These are phyloP conservation scores for Chrysophaeum taylorii DNA, from an alignment of 352 stramenopile species.

Conservation along the genomic window DNA sequence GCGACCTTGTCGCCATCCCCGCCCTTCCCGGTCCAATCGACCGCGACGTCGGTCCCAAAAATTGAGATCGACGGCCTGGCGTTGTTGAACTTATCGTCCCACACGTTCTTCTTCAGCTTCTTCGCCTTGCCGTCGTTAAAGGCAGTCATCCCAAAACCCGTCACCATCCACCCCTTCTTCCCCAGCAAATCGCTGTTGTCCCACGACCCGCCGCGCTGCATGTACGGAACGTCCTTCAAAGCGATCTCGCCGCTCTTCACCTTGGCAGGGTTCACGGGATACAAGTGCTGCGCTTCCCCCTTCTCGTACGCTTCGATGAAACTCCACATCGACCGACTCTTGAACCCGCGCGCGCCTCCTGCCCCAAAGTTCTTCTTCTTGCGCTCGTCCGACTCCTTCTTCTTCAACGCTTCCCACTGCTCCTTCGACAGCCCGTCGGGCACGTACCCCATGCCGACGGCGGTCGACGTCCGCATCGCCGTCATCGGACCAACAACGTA, in stretches of 20 bases:
- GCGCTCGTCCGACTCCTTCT: neutral
- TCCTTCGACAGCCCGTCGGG: neutral
- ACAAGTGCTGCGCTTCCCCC: neutral
- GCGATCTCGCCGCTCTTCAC: neutral
- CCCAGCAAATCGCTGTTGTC: neutral
- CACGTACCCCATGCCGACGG: neutral
- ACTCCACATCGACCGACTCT: neutral
- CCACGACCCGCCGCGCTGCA: conserved; percentile 15
- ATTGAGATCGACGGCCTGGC: neutral
- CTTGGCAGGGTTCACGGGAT: neutral
- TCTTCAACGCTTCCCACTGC: neutral
- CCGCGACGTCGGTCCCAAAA: neutral
- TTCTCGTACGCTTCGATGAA: neutral
- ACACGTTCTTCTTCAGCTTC: neutral
- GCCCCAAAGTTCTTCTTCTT: conserved; percentile 12
- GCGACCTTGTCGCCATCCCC: neutral
- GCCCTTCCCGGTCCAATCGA: conserved; percentile 6
- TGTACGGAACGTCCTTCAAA: conserved; percentile 15
- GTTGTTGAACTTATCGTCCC: neutral
- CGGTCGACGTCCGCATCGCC: neutral
- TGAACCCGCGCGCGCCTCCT: neutral
- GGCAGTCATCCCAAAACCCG: conserved; percentile 9
- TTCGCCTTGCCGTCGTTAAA: conserved; percentile 15
- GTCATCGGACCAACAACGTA: no score
- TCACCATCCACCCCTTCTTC: conserved; percentile 14